Evolutionary conservation across 169 alveolate genomes (phyloP), one percentile per base, ranked within the genome.

Genomic region (Eimeria sp.): DNA sequence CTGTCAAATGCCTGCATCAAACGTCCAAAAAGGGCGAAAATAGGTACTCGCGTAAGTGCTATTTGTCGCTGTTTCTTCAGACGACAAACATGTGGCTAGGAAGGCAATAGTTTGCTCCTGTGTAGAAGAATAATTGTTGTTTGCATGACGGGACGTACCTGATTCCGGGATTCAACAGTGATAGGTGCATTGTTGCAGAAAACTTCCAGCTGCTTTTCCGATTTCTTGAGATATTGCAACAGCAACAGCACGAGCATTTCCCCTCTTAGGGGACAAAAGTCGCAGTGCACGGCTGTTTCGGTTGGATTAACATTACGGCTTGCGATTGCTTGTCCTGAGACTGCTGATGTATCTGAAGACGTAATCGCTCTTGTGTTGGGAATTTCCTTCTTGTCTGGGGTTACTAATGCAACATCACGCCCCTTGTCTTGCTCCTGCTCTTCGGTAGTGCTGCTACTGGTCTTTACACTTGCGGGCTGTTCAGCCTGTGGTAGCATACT

Each of bases 231-330:
- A 11, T 66, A 66, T 87, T 87, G 94, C 64, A 87, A 27, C 56
- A 87, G 66, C 94, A 87, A 43, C 49, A 87, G 37, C 13, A 87
- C 94, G 37, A 87, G 76, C 94, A 87, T 87, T 40, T 87, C 94
- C 54, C 94, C 94, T 23, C 94, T 58, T 37, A 87, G 94, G 18
- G 82, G 94, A 40, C 94, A 87, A 25, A 87, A 87, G 40, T 87
- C 94, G 66, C 94, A 87, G 68, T 40, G 76, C 18, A 64, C 40
- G 27, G 37, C 78, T n/a, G 91, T 13, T 58, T 60, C 91, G 58
- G 66, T 49, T 87, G 85, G 9, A 2, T 85, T 64, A 10, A 23
- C 78, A 25, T 85, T 60, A 20, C 40, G 16, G 27, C 60, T 30
- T 46, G 56, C 87, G 56, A 25, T 30, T 85, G 54, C 78, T 60